Base-by-base conservation (phyloP, 1,139 yeast genomes). In the Zygosaccharomyces pseudobailii region DNA sequence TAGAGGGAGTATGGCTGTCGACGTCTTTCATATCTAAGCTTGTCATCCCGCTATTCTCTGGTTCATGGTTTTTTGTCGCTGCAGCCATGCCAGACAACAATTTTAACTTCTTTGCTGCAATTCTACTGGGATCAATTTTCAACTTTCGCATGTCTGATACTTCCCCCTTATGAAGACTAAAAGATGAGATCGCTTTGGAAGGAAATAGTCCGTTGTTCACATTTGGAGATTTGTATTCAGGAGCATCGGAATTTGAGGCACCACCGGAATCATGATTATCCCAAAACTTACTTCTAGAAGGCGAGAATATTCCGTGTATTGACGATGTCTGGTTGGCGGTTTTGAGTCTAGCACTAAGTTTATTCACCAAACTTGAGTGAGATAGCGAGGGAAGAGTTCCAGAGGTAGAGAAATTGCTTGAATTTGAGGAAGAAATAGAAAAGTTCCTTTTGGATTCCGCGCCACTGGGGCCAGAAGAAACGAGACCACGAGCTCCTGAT, bases 41-140 rank as follows among this genome's bases (percentile, higher is more conserved):
- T 32, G 20, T 38, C 2, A 25, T 27, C 6, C 39, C 20, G 13
- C 38, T 13, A 19, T 34, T 35, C 4, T 41, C 47, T 3, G 66
- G 24, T 57, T 43, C 21, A 54, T 50, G 47, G 56, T 54, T 6
- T 45, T 66, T 67, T 4, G 67, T 63, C 4, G 62, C 57, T 4
- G 62, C 53, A 9, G 70, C 55, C 13, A 53, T 46, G 3, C 70
- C 67, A 21, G 70, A 67, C 37, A 70, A 60, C 4, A 71, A 55
- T 46, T 64, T 68, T 34, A 64, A 40, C 48, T 68, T 68, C 52
- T 70, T 68, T 1, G 71, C 68, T 4, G 71, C 71, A 38, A 71
- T 68, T 57, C 73, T 65, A 3, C 55, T 52, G n/a, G 69, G 63
- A 39, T 71, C 73, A 20, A 70, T 68, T 37, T 65, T 69, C 38